Base-by-base conservation (phyloP, 495 filamentous ascomycete genomes). In the Podospora comata region DNA sequence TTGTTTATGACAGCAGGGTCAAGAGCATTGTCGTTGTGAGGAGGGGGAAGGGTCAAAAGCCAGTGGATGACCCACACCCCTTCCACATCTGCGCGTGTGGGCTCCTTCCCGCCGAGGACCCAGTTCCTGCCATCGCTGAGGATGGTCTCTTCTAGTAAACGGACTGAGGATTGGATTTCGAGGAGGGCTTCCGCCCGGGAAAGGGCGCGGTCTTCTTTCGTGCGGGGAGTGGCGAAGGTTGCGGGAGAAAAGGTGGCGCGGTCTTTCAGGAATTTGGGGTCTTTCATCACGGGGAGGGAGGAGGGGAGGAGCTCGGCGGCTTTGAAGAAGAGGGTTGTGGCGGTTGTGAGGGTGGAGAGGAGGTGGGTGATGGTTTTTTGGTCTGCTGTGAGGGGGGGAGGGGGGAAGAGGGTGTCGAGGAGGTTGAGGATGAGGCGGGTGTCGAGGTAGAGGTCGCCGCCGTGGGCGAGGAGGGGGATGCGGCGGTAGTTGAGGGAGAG, bases 401-500 rank as follows among this genome's bases (percentile, higher is more conserved):
- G 54, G 60, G 23, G 64, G 19, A 32, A 68, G 26, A 30, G 62
- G 62, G 56, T 57, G 34, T 30, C 62, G 65, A 91, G 84, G 67
- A 85, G 85, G 0, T 68, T 69, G 26, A 91, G 69, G 64, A 91
- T 90, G 23, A 90, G 80, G 20, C 82, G 82, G 4, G 85, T 85
- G 76, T 89, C 86, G 68, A 82, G 80, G 78, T 86, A 87, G 64
- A 88, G 73, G 65, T 84, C 79, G 5, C 82, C 79, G 39, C 85
- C 86, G 65, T 87, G 85, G 32, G 85, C 72, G 60, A 90, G 71
- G 62, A 91, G 67, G 3, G 90, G 90, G 63, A 91, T 90, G 60
- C 89, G 87, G 0, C 88, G 84, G 79, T 91, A 88, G 5, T 75
- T 71, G 70, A 89, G 80, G n/a, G 85, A 84, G 0, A 91, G 76